phyloP scores from a whole-genome alignment of 2,329 filamentous ascomycete genomes.

The Penicillium frequentans region DNA sequence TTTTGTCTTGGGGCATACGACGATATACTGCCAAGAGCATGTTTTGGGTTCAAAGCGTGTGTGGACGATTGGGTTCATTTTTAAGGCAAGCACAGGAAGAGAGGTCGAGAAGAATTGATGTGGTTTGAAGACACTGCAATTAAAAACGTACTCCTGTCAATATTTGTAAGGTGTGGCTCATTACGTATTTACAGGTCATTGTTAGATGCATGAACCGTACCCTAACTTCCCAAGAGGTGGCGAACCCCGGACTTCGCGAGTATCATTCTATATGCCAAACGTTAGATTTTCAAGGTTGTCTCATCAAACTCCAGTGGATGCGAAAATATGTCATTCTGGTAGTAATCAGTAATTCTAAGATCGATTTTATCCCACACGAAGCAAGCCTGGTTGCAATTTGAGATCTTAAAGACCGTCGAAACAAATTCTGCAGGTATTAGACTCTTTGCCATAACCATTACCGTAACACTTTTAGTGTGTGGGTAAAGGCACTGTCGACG shows the following conservation, averaged over 20 bases:
- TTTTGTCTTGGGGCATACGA: constrained; percentile 52
- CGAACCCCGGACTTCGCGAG: not conserved
- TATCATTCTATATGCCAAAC: not conserved
- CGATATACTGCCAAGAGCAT: constrained; percentile 61
- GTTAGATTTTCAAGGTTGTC: not conserved
- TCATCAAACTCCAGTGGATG: not conserved
- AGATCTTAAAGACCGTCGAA: not conserved
- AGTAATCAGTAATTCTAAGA: not conserved
- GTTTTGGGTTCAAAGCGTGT: constrained; percentile 45
- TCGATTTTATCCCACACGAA: not conserved
- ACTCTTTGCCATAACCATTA: constrained; percentile 7
- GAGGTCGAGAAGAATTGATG: not conserved
- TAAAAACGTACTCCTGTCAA: not conserved
- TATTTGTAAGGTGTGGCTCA: constrained; percentile 1
- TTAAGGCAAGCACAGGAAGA: not conserved
- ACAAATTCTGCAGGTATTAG: not conserved
- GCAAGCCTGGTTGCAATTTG: not conserved
- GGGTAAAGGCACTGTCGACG: constrained; percentile 5
- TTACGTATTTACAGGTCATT: constrained; percentile 16
- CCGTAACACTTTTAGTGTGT: not conserved
- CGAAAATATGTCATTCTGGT: not conserved
- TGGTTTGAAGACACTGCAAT: not conserved
- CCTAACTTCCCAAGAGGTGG: not conserved
- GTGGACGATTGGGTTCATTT: constrained; percentile 39
- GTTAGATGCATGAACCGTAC: not conserved